phyloP scores from a whole-genome alignment of 768 basidiomycete genomes.

The Piloderma croceum region DNA sequence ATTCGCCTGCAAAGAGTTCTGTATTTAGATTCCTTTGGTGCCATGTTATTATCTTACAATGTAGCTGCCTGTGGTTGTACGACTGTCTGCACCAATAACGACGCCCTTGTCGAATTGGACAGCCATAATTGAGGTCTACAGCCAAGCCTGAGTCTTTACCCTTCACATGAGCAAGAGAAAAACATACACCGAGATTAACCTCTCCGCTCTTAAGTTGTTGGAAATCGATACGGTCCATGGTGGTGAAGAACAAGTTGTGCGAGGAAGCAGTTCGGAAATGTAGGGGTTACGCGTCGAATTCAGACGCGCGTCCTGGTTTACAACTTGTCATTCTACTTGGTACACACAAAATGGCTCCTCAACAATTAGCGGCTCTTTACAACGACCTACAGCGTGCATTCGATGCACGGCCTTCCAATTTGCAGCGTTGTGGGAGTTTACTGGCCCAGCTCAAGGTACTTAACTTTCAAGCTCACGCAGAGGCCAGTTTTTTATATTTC shows the following conservation, averaged over 20 bases:
- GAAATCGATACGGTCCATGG: slow-evolving; percentile 71
- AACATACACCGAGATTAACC: slow-evolving; percentile 90
- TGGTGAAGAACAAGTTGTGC: slow-evolving; percentile 21
- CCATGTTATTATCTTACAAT: slow-evolving; percentile 52
- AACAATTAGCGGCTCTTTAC: slow-evolving; percentile 56
- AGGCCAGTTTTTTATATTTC: slow-evolving; percentile 2
- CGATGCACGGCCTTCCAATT: slow-evolving; percentile 56
- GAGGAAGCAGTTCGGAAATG: slow-evolving; percentile 21
- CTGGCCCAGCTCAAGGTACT: slow-evolving; percentile 73
- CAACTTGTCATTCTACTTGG: slow-evolving; percentile 13
- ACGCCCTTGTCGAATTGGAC: slow-evolving; percentile 95
- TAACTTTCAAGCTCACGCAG: neutral
- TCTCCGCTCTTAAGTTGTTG: slow-evolving; percentile 88
- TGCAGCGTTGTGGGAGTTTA: slow-evolving; percentile 57
- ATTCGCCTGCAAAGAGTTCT: slow-evolving; percentile 92
- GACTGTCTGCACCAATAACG: slow-evolving; percentile 93
- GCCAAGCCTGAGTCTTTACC: slow-evolving; percentile 1
- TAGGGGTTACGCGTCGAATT: slow-evolving; percentile 47
- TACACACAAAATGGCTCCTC: slow-evolving; percentile 39
- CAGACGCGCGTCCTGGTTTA: slow-evolving; percentile 34
- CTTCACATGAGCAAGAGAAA: neutral
- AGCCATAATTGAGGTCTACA: slow-evolving; percentile 97
- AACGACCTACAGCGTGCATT: slow-evolving; percentile 65
- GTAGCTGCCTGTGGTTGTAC: slow-evolving; percentile 95
- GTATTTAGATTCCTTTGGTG: too few relatives aligned